These are phyloP conservation scores for Flaveria floridana DNA, from an alignment of 140 eudicot genomes.

Conservation along the genomic window DNA sequence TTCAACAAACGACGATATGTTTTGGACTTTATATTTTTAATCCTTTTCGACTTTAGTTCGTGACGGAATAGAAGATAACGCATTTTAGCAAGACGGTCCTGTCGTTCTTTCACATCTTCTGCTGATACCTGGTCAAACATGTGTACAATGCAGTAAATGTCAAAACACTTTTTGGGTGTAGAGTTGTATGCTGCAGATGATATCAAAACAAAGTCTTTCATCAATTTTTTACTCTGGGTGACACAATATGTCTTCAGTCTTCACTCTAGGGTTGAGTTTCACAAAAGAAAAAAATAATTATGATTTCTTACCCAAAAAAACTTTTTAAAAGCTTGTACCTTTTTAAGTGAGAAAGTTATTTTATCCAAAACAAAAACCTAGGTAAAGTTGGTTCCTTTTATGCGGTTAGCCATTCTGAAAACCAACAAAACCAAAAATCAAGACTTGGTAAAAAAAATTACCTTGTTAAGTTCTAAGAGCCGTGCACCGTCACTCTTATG, in stretches of 20 bases:
- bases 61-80: constrained; percentile 81
- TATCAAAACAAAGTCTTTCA: neutral
- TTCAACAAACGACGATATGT: constrained; percentile 67
- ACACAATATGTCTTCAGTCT: neutral
- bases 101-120: constrained; percentile 76
- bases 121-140: constrained; percentile 58
- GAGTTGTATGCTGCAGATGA: neutral
- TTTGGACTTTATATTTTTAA: constrained; percentile 82
- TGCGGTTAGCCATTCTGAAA: neutral
- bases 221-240: neutral
- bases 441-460: constrained; percentile 24
- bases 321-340: neutral
- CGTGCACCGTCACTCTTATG: constrained; percentile 76
- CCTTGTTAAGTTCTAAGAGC: constrained; percentile 85
- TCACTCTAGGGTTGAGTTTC: neutral
- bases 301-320: neutral
- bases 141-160: constrained; percentile 2
- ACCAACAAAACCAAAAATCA: constrained; percentile 7
- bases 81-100: constrained; percentile 80
- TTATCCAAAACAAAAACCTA: neutral
- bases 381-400: neutral
- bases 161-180: neutral
- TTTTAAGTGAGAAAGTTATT: neutral
- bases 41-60: constrained; percentile 79
- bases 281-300: neutral